phyloP scores from a whole-genome alignment of 108 stramenopile genomes.

The Cyclotella sp. region DNA sequence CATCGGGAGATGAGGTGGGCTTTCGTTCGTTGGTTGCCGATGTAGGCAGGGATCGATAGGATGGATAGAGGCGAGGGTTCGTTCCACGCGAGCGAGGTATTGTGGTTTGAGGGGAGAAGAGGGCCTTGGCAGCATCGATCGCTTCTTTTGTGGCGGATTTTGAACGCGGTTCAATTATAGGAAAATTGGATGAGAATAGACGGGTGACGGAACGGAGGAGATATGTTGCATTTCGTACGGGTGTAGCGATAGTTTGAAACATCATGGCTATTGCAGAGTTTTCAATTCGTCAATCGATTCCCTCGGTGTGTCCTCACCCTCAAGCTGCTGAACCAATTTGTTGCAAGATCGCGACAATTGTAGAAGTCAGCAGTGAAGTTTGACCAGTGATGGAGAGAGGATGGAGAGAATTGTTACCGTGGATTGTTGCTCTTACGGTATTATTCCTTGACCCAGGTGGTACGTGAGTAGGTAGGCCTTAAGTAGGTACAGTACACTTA shows the following conservation, averaged over 20 bases:
- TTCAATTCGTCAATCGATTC: not conserved
- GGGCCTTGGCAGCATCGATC: slow-evolving; percentile 26
- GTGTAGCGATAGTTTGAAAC: not conserved
- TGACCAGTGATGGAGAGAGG: too few species aligned
- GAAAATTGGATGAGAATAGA: slow-evolving; percentile 4
- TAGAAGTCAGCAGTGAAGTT: too few species aligned
- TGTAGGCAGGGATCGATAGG: slow-evolving; percentile 25
- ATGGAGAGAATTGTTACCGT: too few species aligned
- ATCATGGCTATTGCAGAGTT: not conserved
- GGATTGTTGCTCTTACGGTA: too few species aligned
- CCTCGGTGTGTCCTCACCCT: too few species aligned
- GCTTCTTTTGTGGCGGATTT: slow-evolving; percentile 18
- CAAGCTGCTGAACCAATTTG: too few species aligned
- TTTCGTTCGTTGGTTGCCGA: slow-evolving; percentile 15
- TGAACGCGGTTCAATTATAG: not conserved
- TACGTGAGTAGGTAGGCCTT: too few species aligned
- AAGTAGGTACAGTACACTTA: too few species aligned
- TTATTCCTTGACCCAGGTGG: too few species aligned
- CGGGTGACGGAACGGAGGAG: not conserved
- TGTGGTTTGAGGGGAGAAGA: slow-evolving; percentile 14
- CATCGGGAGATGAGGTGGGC: slow-evolving; percentile 30
- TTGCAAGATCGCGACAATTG: too few species aligned
- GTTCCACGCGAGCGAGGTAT: slow-evolving; percentile 34
- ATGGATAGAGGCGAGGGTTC: slow-evolving; percentile 31
- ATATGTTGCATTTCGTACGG: slow-evolving; percentile 4